phyloP scores from a whole-genome alignment of 345 rosid genomes.

The Sonneratia caseolaris region DNA sequence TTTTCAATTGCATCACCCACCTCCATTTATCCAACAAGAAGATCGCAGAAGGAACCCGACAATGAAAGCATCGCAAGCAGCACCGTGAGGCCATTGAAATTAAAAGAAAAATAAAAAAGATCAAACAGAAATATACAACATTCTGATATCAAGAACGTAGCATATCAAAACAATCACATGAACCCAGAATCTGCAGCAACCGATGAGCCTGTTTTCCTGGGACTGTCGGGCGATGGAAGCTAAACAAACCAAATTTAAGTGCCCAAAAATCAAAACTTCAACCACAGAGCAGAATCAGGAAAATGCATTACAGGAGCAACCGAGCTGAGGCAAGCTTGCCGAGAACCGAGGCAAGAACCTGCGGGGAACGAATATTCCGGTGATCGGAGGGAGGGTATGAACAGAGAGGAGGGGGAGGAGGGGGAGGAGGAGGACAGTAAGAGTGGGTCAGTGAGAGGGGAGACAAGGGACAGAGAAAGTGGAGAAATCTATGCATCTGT shows the following conservation, averaged over 20 bases:
- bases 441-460: background rate
- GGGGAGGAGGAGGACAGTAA: background rate
- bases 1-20: background rate
- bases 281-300: background rate
- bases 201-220: background rate
- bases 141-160: background rate
- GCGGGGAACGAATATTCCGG: background rate
- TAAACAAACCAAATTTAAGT: background rate
- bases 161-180: background rate
- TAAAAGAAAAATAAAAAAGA: background rate
- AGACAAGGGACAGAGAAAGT: background rate
- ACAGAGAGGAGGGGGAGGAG: background rate
- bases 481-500: conserved; percentile 15
- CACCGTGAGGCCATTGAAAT: background rate
- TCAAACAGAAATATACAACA: background rate
- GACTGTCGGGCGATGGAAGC: background rate
- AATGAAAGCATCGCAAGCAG: background rate
- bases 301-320: background rate
- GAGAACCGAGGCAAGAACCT: background rate
- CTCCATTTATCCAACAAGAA: background rate
- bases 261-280: background rate
- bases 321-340: background rate
- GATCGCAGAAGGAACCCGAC: background rate
- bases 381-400: background rate
- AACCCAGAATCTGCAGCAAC: background rate